phyloP scores from a whole-genome alignment of 2,329 filamentous ascomycete genomes.

The Colletotrichum navitas region DNA sequence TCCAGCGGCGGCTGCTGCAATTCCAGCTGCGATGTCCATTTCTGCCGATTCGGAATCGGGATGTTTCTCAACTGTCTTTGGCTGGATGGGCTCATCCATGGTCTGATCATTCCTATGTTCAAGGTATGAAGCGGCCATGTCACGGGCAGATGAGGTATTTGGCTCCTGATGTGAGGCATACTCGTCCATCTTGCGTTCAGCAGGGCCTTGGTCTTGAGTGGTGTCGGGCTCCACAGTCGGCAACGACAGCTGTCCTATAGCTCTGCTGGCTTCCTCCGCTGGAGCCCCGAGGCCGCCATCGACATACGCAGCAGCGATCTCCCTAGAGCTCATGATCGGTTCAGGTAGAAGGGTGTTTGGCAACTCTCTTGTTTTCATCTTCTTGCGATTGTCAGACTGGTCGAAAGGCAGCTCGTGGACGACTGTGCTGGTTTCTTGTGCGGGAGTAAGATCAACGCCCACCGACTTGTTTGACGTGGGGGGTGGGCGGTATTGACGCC shows the following conservation, averaged over 20 bases:
- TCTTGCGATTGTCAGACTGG: conserved; percentile 52
- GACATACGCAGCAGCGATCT: conserved; percentile 44
- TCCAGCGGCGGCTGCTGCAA: conserved; percentile 48
- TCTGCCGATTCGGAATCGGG: neutral
- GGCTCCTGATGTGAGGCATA: neutral
- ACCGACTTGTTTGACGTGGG: conserved; percentile 38
- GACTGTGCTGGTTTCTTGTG: conserved; percentile 51
- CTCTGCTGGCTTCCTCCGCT: neutral
- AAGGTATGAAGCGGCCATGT: conserved; percentile 46
- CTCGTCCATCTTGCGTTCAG: neutral
- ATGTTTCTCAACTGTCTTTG: conserved; percentile 15
- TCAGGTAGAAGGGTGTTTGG: conserved; percentile 47
- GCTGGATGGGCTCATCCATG: conserved; percentile 1
- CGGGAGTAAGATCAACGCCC: conserved; percentile 50
- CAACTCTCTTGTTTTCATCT: conserved; percentile 48
- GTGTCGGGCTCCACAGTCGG: neutral
- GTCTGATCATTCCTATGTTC: conserved; percentile 31
- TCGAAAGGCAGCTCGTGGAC: conserved; percentile 55
- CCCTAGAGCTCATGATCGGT: conserved; percentile 45
- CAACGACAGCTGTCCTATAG: neutral
- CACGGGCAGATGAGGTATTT: conserved; percentile 39
- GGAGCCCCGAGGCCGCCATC: conserved; percentile 33
- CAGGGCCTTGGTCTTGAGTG: conserved; percentile 13
- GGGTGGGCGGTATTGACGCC: conserved; percentile 22
- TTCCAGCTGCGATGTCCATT: conserved; percentile 43